Base-by-base conservation (phyloP, 2,329 filamentous ascomycete genomes). In the Mycocentrospora acerina region DNA sequence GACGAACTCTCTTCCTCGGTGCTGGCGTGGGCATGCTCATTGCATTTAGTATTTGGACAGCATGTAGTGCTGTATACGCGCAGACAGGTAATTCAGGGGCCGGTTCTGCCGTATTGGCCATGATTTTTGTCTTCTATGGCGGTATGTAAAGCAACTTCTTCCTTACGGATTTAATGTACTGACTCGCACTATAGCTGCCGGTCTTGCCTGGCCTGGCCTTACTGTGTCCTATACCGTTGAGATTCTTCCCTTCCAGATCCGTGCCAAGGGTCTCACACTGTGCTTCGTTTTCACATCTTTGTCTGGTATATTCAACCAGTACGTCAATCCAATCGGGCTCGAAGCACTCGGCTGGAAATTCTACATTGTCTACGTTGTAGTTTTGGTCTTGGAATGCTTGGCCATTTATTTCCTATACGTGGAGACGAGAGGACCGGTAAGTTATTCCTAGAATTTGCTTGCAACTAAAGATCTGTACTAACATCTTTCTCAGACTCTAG, bases 281-380 rank as follows among this genome's bases (percentile, higher is more conserved):
- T 79, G 48, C 42, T 51, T 55, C 30, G 44, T 83, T 71, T 82
- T 82, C 60, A 83, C 65, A 73, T 79, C 39, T 69, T 79, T 37
- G 67, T 83, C 29, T 73, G 42, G 48, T 13, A 31, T 81, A 27
- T 72, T 84, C 45, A 77, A 78, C 52, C 78, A 79, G 68, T 80
- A 69, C 45, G 76, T 76, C 52, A 85, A 84, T 67, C 60, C 59
- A 0, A 54, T 66, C 22, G 62, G 55, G 1, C 45, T 67, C 25
- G 49, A 59, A 4, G 37, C 47, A 4, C 44, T 66, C n/a, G 45
- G 32, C 0, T 65, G 58, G 62, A 59, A 57, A 36, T 66, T 56
- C 48, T 65, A 64, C 35, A 44, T 65, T 14, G 58, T 67, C 2
- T 67, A 61, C 40, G 45, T 59, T 29, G 55, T 46, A 2, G 50